Evolutionary conservation across 2,329 filamentous ascomycete species (phyloP).

Genomic region (Trichoderma hamatum): DNA sequence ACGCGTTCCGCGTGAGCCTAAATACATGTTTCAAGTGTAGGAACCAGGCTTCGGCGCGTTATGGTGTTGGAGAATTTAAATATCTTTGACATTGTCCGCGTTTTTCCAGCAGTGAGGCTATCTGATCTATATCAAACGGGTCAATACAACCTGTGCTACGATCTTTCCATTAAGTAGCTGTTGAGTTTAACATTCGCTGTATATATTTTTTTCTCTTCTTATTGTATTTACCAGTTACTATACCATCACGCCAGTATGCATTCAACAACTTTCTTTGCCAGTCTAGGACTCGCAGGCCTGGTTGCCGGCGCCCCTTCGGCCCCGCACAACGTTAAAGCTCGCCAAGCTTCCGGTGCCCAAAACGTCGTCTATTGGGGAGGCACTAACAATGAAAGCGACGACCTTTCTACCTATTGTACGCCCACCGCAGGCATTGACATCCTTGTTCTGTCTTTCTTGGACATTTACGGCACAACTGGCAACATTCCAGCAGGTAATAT

Average conservation of each 20-base stretch:
- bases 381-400: slow-evolving; percentile 39
- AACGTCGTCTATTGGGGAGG: slow-evolving; percentile 40
- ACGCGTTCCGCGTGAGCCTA: neutral
- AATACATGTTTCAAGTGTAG: neutral
- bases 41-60: too few relatives aligned
- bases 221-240: neutral
- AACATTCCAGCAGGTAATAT: slow-evolving; percentile 45
- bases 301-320: slow-evolving; percentile 24
- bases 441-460: slow-evolving; percentile 47
- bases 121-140: neutral
- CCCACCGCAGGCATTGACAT: slow-evolving; percentile 45
- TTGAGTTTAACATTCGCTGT: neutral
- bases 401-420: slow-evolving; percentile 44
- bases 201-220: neutral
- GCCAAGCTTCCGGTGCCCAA: slow-evolving; percentile 34
- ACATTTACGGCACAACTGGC: slow-evolving; percentile 42
- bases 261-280: neutral
- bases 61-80: neutral
- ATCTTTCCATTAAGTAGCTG: neutral
- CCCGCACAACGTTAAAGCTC: neutral
- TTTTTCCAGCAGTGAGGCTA: neutral
- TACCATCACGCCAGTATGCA: neutral
- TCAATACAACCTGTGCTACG: neutral
- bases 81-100: neutral
- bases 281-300: slow-evolving; percentile 18